These are phyloP conservation scores for Lodderomyces margitis DNA, from an alignment of 1,139 yeast genomes.

Conservation along the genomic window DNA sequence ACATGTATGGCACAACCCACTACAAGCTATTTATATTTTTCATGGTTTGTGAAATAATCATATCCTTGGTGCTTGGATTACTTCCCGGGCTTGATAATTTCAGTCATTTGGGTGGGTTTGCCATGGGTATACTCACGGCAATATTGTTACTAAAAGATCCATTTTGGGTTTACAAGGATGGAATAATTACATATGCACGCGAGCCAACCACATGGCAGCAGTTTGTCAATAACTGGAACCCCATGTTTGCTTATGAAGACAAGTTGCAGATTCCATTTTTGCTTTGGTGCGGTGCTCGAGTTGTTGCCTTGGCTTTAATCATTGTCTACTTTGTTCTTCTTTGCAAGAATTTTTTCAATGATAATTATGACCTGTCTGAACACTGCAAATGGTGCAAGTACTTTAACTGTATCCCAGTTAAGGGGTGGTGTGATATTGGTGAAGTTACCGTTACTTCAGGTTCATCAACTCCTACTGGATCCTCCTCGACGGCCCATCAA, in stretches of 20 bases:
- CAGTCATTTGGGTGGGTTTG: constrained; percentile 76
- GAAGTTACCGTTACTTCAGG: constrained; percentile 34
- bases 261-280: constrained; percentile 36
- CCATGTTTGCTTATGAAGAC: constrained; percentile 32
- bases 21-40: constrained; percentile 45
- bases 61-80: constrained; percentile 64
- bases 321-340: constrained; percentile 53
- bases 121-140: constrained; percentile 57
- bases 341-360: constrained; percentile 45
- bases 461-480: constrained; percentile 8
- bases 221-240: constrained; percentile 44
- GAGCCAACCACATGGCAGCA: constrained; percentile 41
- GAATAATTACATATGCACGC: constrained; percentile 39
- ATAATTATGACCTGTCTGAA: constrained; percentile 34
- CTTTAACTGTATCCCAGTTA: constrained; percentile 67
- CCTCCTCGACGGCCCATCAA: constrained; percentile 5
- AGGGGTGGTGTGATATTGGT: constrained; percentile 71
- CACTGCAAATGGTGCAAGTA: constrained; percentile 71
- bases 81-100: constrained; percentile 77
- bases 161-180: constrained; percentile 42
- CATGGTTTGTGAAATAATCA: constrained; percentile 55
- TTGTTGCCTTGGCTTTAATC: constrained; percentile 44
- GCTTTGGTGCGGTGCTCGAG: constrained; percentile 52
- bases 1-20: constrained; percentile 42
- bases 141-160: constrained; percentile 61